Conservation (phyloP, 192 early-diverging fungal genomes). For the Coemansia sp. region DNA sequence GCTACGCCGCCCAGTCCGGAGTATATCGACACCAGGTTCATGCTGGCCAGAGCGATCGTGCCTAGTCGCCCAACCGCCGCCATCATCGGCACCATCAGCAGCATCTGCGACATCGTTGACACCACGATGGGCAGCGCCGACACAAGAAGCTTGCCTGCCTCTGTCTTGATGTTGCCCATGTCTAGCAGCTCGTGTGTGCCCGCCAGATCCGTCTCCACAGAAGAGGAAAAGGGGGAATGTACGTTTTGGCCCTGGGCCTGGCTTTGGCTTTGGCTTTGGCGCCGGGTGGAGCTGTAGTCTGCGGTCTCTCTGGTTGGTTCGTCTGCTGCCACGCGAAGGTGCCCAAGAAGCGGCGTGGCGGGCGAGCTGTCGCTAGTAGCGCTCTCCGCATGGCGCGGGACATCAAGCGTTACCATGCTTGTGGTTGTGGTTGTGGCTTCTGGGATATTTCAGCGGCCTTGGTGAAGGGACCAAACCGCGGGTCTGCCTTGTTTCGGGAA, state of each 20-base stretch:
- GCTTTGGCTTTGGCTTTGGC: neutral
- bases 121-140: conserved; percentile 43
- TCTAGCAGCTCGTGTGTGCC: conserved; percentile 6
- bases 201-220: conserved; percentile 2
- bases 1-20: conserved; percentile 68
- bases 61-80: conserved; percentile 62
- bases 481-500: too few relatives aligned
- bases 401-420: neutral
- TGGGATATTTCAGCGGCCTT: too few relatives aligned
- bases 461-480: too few relatives aligned
- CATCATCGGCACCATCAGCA: conserved; percentile 42
- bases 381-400: neutral
- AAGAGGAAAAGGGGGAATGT: neutral
- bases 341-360: conserved; percentile 4
- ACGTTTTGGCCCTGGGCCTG: neutral
- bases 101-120: conserved; percentile 36
- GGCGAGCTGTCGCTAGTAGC: neutral
- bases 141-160: conserved; percentile 17
- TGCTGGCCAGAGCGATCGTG: conserved; percentile 63
- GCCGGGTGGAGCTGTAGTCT: neutral
- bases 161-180: conserved; percentile 12
- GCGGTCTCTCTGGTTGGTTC: neutral
- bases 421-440: too few relatives aligned
- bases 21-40: conserved; percentile 72
- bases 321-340: neutral